phyloP scores from a whole-genome alignment of 2,329 filamentous ascomycete genomes.

The Shiraia bambusicola region DNA sequence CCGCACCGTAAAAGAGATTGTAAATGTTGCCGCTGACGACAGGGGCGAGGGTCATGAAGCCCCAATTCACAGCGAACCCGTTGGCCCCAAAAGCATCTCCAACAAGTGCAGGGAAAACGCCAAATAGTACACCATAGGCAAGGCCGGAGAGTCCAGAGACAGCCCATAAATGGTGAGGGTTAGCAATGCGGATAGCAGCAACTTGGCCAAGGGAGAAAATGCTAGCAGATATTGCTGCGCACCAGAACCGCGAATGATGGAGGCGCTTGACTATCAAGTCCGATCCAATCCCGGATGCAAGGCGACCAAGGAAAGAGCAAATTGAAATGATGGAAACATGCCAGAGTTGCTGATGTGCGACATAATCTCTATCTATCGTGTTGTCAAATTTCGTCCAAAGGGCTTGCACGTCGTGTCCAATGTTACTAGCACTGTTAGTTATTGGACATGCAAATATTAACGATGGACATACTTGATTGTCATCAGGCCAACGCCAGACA shows the following conservation, averaged over 20 bases:
- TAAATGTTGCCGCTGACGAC: slow-evolving; percentile 88
- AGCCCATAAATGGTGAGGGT: slow-evolving; percentile 73
- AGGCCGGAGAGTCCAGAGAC: slow-evolving; percentile 84
- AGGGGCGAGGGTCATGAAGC: slow-evolving; percentile 86
- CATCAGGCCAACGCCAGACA: slow-evolving; percentile 94
- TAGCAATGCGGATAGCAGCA: slow-evolving; percentile 70
- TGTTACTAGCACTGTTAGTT: slow-evolving; percentile 68
- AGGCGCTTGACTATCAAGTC: slow-evolving; percentile 84
- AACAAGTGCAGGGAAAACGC: slow-evolving; percentile 82
- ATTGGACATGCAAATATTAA: no score
- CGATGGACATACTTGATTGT: slow-evolving; percentile 99
- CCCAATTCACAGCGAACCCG: slow-evolving; percentile 93
- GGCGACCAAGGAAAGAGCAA: slow-evolving; percentile 78
- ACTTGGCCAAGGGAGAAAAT: slow-evolving; percentile 82
- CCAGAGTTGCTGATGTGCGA: slow-evolving; percentile 79
- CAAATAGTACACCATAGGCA: slow-evolving; percentile 90
- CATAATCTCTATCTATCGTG: slow-evolving; percentile 69
- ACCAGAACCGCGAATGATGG: slow-evolving; percentile 85
- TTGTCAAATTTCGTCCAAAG: slow-evolving; percentile 86
- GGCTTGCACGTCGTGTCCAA: slow-evolving; percentile 85
- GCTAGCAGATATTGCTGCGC: slow-evolving; percentile 72
- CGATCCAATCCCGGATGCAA: slow-evolving; percentile 74
- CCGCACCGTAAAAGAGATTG: slow-evolving; percentile 83
- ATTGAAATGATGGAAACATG: slow-evolving; percentile 94
- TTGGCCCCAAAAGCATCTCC: slow-evolving; percentile 89